Base-by-base conservation (phyloP, 1,284 basidiomycete species). In the Ceratobasidium sp. region DNA sequence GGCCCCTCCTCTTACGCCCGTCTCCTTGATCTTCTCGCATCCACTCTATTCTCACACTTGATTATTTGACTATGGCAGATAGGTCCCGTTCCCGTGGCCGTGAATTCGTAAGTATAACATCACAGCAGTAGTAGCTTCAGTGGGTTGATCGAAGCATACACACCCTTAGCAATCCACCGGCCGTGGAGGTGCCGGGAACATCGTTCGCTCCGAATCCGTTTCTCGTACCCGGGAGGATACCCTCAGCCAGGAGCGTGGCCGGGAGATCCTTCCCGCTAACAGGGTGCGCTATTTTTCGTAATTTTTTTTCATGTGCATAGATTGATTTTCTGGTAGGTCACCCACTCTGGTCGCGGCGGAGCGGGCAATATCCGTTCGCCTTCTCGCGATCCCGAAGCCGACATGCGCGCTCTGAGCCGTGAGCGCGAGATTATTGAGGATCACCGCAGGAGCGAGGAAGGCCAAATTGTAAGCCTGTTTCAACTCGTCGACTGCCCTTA, bases 361-460 rank as follows among this genome's bases (percentile, higher is more conserved):
- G 83, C 83, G 19, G 90, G 90, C 47, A 92, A 93, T 78, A 85
- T 91, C 42, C 85, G 87, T 56, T 87, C 88, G 2, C 85, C 87
- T 0, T 88, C 89, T 16, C 83, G 84, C 49, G 85, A 86, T 53
- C 77, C 80, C 41, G 74, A 73, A 27, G 70, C 72, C 42, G 72
- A 73, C 2, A 71, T 71, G 2, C 75, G 74, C 29, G 68, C 74
- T 4, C 75, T 75, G 16, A 76, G 77, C 53, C 78, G 77, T 70
- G 85, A 87, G 70, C 77, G 81, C 23, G 78, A 79, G 9, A 73
- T 85, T 25, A 77, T 87, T 53, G 78, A 77, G 19, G 56, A 69
- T 46, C 56, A 41, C 33, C 67, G 56, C 70, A 77, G 58, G 60
- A 68, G 56, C 13, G 68, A 73, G 71, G 70, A 70, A 33, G 27